Conservation (phyloP, 345 rosid species). For the Erucastrum elatum region DNA sequence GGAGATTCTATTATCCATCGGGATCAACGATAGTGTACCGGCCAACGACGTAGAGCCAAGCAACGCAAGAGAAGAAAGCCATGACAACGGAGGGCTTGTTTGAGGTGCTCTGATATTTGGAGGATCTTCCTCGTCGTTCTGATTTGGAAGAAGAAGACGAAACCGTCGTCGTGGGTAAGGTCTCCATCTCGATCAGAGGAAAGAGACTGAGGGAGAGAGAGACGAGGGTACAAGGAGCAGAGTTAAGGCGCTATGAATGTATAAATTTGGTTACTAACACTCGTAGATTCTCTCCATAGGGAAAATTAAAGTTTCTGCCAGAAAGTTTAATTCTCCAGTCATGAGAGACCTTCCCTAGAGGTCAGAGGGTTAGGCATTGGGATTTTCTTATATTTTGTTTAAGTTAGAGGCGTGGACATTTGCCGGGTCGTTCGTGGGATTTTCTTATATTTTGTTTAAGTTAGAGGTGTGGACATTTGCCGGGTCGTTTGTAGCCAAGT, state of each 20-base stretch:
- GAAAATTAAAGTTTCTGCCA: not conserved
- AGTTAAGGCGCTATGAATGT: not conserved
- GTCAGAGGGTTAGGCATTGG: not conserved
- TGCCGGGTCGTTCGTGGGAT: too few relatives aligned
- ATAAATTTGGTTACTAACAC: not conserved
- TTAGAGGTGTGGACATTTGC: too few relatives aligned
- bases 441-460: too few relatives aligned
- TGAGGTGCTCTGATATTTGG: constrained; percentile 60
- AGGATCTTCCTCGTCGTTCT: constrained; percentile 71
- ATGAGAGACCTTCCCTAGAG: not conserved
- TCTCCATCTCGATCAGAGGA: constrained; percentile 58
- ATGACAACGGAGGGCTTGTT: constrained; percentile 68
- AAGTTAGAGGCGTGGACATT: too few relatives aligned
- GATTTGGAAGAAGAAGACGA: constrained; percentile 39
- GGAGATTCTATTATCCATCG: not conserved
- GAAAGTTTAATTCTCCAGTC: not conserved
- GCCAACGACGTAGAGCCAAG: constrained; percentile 98
- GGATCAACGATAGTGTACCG: constrained; percentile 45
- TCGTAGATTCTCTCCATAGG: not conserved
- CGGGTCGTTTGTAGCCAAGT: too few relatives aligned
- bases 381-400: not conserved
- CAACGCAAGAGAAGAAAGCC: constrained; percentile 90
- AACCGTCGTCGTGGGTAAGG: constrained; percentile 55
- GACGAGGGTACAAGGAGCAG: not conserved
- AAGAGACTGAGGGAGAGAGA: not conserved